Conservation (phyloP, 2,329 filamentous ascomycete genomes). For the Piedraia hortae region DNA sequence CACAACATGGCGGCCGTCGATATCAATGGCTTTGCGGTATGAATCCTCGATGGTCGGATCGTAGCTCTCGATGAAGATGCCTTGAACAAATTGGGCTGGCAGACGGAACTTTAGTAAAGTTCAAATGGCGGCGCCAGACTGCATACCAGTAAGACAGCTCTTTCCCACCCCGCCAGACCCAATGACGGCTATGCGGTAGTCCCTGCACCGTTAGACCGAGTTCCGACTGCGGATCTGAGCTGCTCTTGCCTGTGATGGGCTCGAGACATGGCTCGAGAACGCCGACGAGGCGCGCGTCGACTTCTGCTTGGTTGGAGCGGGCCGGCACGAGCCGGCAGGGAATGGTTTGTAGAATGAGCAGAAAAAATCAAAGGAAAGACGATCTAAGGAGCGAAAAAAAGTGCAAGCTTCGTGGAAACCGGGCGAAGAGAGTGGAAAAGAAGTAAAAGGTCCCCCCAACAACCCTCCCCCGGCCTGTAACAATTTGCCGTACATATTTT, state of each 20-base stretch:
- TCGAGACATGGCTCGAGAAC: slow-evolving; percentile 1
- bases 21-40: slow-evolving; percentile 34
- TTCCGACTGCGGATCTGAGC: slow-evolving; percentile 1
- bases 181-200: slow-evolving; percentile 60
- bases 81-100: slow-evolving; percentile 76
- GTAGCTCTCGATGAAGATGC: slow-evolving; percentile 67
- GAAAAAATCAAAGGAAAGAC: too few relatives aligned
- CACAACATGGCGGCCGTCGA: slow-evolving; percentile 72
- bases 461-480: too few relatives aligned
- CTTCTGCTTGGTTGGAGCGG: not conserved
- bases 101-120: slow-evolving; percentile 3
- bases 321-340: too few relatives aligned
- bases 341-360: too few relatives aligned
- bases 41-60: slow-evolving; percentile 36
- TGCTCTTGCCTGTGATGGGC: slow-evolving; percentile 6
- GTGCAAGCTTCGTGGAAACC: too few relatives aligned
- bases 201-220: slow-evolving; percentile 17
- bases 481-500: too few relatives aligned
- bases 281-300: not conserved
- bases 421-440: too few relatives aligned
- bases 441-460: too few relatives aligned
- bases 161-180: slow-evolving; percentile 76
- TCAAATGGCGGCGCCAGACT: not conserved
- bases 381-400: too few relatives aligned
- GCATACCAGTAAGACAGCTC: slow-evolving; percentile 61